Conservation (phyloP, 2,329 filamentous ascomycete genomes). For the Cercospora nicotianae region DNA sequence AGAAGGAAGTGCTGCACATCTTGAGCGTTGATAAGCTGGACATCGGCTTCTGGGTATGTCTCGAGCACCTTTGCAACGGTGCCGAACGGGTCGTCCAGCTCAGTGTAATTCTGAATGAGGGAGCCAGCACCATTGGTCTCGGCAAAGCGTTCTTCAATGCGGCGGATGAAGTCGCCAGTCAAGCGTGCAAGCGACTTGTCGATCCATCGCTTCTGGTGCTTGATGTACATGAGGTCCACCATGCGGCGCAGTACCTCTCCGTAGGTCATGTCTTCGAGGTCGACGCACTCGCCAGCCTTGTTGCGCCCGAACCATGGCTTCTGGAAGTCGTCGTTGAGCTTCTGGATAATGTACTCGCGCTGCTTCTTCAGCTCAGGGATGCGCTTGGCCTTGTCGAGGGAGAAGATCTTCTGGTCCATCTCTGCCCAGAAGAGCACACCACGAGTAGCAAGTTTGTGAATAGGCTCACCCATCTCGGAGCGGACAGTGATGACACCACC, state of each 20-base stretch:
- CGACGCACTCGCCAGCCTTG: slow-evolving; percentile 73
- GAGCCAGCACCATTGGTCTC: slow-evolving; percentile 69
- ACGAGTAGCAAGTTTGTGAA: slow-evolving; percentile 96
- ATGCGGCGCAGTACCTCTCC: slow-evolving; percentile 81
- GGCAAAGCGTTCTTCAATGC: slow-evolving; percentile 95
- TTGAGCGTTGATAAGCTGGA: slow-evolving; percentile 94
- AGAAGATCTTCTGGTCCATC: slow-evolving; percentile 99
- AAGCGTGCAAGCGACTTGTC: slow-evolving; percentile 78
- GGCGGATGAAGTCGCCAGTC: slow-evolving; percentile 93
- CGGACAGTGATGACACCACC: slow-evolving; percentile 95
- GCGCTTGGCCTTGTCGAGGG: slow-evolving; percentile 90
- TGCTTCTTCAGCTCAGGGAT: slow-evolving; percentile 84
- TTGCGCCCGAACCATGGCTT: slow-evolving; percentile 96
- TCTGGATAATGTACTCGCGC: slow-evolving; percentile 88
- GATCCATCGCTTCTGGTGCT: slow-evolving; percentile 89
- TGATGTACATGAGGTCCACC: slow-evolving; percentile 87
- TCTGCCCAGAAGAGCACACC: slow-evolving; percentile 97
- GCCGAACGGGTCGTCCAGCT: slow-evolving; percentile 78
- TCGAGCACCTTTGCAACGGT: slow-evolving; percentile 76
- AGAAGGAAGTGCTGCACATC: slow-evolving; percentile 96
- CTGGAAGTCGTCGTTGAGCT: slow-evolving; percentile 93
- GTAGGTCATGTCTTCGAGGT: slow-evolving; percentile 96
- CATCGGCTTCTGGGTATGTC: slow-evolving; percentile 80
- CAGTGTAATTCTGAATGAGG: slow-evolving; percentile 83
- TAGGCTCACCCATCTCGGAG: slow-evolving; percentile 99